Evolutionary conservation across 352 stramenopile species (phyloP).

Genomic region (Phytophthora constricta): DNA sequence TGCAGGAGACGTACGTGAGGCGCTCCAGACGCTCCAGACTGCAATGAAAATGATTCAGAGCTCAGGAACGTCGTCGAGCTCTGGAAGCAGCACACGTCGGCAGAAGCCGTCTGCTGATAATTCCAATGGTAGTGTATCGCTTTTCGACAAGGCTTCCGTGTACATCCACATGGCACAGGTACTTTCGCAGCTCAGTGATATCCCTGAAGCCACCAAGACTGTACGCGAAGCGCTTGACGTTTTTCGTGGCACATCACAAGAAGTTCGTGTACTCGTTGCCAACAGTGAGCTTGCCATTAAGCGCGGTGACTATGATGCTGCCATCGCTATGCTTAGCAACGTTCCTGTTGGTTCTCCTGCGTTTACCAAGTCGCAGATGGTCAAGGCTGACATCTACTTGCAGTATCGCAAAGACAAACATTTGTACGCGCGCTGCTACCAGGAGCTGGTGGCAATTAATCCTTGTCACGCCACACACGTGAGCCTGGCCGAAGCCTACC

Average conservation of each 20-base stretch:
- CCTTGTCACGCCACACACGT: constrained; percentile 79
- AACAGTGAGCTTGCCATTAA: constrained; percentile 92
- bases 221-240: constrained; percentile 76
- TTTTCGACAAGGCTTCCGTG: constrained; percentile 87
- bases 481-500: constrained; percentile 91
- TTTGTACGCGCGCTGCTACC: constrained; percentile 89
- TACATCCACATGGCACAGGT: constrained; percentile 90
- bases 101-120: constrained; percentile 18
- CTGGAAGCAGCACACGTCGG: constrained; percentile 14
- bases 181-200: constrained; percentile 80
- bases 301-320: constrained; percentile 89
- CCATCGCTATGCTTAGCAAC: constrained; percentile 90
- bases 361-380: constrained; percentile 89
- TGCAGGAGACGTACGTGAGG: constrained; percentile 78
- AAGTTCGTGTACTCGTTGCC: constrained; percentile 92
- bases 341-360: constrained; percentile 79
- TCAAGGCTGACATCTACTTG: constrained; percentile 95
- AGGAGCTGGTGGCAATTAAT: constrained; percentile 87
- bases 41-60: constrained; percentile 75
- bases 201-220: constrained; percentile 66
- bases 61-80: constrained; percentile 7
- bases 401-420: constrained; percentile 92
- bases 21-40: constrained; percentile 74
- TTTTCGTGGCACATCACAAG: constrained; percentile 81
- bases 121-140: constrained; percentile 39